Conservation (phyloP, 192 early-diverging fungal genomes). For the Gigaspora rosea region DNA sequence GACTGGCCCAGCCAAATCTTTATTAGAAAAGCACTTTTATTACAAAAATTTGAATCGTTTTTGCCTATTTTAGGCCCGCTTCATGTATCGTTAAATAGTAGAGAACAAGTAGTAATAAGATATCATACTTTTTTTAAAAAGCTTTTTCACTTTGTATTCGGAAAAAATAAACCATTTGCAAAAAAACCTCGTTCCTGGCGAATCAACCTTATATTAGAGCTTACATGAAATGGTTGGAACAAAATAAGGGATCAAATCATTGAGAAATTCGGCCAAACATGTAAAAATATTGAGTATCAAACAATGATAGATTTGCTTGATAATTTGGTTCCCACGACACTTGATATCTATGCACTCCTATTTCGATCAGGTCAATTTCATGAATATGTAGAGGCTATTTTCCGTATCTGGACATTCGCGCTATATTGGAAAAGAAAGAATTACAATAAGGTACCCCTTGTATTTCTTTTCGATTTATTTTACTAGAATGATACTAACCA, state of each 20-base stretch:
- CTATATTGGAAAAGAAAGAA: conserved; percentile 15
- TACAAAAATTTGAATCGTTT: background rate
- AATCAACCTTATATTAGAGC: conserved; percentile 2
- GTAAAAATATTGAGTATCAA: too few relatives aligned
- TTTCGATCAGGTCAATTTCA: background rate
- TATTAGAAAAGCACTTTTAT: conserved; percentile 2
- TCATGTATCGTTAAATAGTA: too few relatives aligned
- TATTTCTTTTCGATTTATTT: conserved; percentile 18
- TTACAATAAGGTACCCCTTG: conserved; percentile 10
- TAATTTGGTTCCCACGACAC: background rate
- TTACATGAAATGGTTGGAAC: background rate
- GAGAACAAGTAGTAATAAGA: too few relatives aligned
- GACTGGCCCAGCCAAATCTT: background rate
- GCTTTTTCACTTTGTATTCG: conserved; percentile 1
- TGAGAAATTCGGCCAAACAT: too few relatives aligned
- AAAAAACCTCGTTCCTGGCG: background rate
- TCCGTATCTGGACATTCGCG: background rate
- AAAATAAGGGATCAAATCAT: background rate
- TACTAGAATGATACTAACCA: conserved; percentile 1
- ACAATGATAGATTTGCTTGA: too few relatives aligned
- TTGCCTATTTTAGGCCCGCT: background rate
- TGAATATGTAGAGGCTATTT: background rate
- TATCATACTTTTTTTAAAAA: too few relatives aligned
- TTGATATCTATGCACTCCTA: background rate
- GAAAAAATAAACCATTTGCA: background rate